Percentiles rank a stretch among this genome's conserved stretches.
These are phyloP conservation scores for Tetrahymena thermophila DNA, from an alignment of 73 alveolate species.

Conservation along the genomic window DNA sequence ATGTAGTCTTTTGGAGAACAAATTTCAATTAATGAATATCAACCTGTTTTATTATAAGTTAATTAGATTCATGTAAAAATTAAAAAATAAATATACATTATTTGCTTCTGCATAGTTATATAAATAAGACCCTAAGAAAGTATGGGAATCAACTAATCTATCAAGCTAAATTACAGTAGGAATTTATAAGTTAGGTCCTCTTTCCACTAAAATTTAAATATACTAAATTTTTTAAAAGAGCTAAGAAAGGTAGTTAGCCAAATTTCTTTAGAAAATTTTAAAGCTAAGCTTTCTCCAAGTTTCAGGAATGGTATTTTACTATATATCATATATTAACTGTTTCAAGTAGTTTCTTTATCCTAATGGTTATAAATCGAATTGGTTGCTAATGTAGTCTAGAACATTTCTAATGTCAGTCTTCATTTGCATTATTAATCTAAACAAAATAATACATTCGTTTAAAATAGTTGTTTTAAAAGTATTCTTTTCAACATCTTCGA, in stretches of 20 bases:
- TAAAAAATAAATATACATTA: neutral
- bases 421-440: neutral
- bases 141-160: neutral
- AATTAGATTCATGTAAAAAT: neutral
- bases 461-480: neutral
- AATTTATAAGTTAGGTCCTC: neutral
- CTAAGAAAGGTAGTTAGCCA: neutral
- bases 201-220: neutral
- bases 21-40: neutral
- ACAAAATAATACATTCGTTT: neutral
- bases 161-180: neutral
- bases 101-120: neutral
- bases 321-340: neutral
- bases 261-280: neutral
- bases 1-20: neutral
- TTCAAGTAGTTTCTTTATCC: neutral
- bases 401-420: neutral
- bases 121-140: neutral
- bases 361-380: neutral
- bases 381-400: neutral
- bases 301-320: neutral
- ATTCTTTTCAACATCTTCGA: neutral
- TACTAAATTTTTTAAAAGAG: neutral
- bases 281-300: neutral
- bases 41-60: neutral